Percentiles rank a stretch among this genome's conserved stretches.
Conservation (phyloP, 352 stramenopile genomes). For the Pythium periplocum region DNA sequence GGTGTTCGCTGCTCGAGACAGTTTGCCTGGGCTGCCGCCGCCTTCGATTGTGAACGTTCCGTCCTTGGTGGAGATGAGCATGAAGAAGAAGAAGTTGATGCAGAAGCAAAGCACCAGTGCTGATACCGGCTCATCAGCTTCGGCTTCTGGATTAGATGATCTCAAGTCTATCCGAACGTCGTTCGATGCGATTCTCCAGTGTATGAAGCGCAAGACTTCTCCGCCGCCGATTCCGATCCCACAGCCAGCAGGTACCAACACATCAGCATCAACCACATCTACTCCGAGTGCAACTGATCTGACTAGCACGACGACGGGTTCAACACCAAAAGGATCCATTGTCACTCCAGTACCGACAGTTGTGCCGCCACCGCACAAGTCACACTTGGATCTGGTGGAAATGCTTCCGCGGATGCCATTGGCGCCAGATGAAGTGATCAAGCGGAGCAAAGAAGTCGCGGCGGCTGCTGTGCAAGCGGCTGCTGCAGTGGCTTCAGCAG, state of each 20-base stretch:
- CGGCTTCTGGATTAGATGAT: conserved; percentile 42
- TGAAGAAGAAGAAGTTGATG: conserved; percentile 44
- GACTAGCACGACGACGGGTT: background rate
- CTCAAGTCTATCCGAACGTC: conserved; percentile 75
- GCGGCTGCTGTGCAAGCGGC: conserved; percentile 69
- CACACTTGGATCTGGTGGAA: conserved; percentile 67
- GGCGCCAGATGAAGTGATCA: conserved; percentile 81
- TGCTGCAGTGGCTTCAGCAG: conserved; percentile 51
- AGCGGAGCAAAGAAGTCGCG: conserved; percentile 77
- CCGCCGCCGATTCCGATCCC: conserved; percentile 69
- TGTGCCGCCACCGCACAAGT: conserved; percentile 71
- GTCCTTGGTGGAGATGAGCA: conserved; percentile 44
- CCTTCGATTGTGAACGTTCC: conserved; percentile 50
- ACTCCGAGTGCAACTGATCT: background rate
- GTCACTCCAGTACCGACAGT: conserved; percentile 24
- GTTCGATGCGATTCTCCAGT: conserved; percentile 82
- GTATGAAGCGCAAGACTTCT: conserved; percentile 79
- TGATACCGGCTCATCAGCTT: conserved; percentile 10
- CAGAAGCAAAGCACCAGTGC: conserved; percentile 18
- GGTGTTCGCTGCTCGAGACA: conserved; percentile 42
- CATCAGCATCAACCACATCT: conserved; percentile 3
- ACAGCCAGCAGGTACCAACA: background rate
- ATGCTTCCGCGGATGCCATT: conserved; percentile 45
- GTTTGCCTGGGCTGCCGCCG: conserved; percentile 53
- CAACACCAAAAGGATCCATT: conserved; percentile 8